Base-by-base conservation (phyloP, 768 basidiomycete genomes). In the Serendipita indica region DNA sequence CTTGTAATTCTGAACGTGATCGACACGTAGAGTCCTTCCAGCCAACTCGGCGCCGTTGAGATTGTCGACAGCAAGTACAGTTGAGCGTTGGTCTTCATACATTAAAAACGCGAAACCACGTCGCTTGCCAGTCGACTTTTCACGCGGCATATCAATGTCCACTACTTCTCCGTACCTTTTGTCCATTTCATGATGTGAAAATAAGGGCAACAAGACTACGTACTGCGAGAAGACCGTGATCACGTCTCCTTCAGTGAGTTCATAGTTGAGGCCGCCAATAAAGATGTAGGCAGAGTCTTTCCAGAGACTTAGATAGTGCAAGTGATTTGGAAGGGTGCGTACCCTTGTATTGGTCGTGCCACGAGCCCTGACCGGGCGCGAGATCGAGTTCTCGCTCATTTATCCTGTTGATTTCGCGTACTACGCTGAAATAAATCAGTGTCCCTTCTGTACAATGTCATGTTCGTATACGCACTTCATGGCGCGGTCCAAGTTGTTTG, bases 11-110 rank as follows among this genome's bases (percentile, higher is more conserved):
- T 84, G 87, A 62, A 89, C 87, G 66, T 92, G 88, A 68, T 97
- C 91, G 37, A 97, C 96, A 16, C 92, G 83, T 56, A 99, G 73
- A 2, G 83, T 94, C 64, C 83, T 77, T 14, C 86, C 89, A 32
- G 96, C 73, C 39, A 98, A 84, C 58, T 81, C 81, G 46, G 92
- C 89, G 39, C 96, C 96, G 66, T 96, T 98, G 70, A 99, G 82
- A 73, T 99, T 99, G 73, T 99, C 96, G 62, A 99, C 94, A 6
- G 96, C 96, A 52, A 99, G 77, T 56, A 97, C 70, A 3, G 96
- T 99, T 61, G 90, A 94, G 49, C 90, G 80, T 72, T 99, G 96
- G 70, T 99, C 92, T 71, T 94, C 91, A 70, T 98, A 99, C 96
- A 98, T 97, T 62, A 98, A 75, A 74, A 97, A 99, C 6, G 81